These are phyloP conservation scores for Tilletia horrida DNA, from an alignment of 1,284 basidiomycete species.

Conservation along the genomic window DNA sequence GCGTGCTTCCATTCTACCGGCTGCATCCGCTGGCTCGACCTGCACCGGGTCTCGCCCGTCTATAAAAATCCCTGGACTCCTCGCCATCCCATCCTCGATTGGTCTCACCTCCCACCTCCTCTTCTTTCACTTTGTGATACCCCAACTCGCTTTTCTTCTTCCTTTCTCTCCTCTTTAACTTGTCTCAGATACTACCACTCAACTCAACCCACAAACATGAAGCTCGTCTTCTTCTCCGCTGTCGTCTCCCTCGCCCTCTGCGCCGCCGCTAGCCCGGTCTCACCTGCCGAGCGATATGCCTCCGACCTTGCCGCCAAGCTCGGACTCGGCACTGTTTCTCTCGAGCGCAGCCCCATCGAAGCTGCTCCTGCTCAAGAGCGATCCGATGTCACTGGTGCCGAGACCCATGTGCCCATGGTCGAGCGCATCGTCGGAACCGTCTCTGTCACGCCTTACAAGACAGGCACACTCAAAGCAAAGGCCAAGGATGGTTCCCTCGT, in stretches of 20 bases:
- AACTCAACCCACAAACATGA: too few species aligned
- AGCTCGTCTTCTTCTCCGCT: not conserved
- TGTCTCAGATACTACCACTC: too few species aligned
- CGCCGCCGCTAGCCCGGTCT: not conserved
- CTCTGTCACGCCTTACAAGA: slow-evolving; percentile 3
- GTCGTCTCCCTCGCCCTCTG: not conserved
- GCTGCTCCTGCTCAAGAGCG: not conserved
- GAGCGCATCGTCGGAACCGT: slow-evolving; percentile 15
- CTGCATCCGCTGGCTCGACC: too few species aligned
- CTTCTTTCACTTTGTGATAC: too few species aligned
- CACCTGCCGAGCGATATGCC: slow-evolving; percentile 7
- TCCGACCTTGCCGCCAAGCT: slow-evolving; percentile 6
- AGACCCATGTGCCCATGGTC: not conserved
- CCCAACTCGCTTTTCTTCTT: too few species aligned
- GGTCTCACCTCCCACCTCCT: too few species aligned
- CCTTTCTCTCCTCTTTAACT: too few species aligned
- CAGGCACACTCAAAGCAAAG: not conserved
- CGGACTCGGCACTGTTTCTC: not conserved
- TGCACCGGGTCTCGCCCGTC: too few species aligned
- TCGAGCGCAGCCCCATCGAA: not conserved
- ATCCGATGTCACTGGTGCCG: not conserved
- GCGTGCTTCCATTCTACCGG: too few species aligned
- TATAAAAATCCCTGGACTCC: too few species aligned
- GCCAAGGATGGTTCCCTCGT: not conserved
- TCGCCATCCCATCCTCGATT: too few species aligned